Base-by-base conservation (phyloP, 2,329 filamentous ascomycete species). In the Thelonectria blattea region DNA sequence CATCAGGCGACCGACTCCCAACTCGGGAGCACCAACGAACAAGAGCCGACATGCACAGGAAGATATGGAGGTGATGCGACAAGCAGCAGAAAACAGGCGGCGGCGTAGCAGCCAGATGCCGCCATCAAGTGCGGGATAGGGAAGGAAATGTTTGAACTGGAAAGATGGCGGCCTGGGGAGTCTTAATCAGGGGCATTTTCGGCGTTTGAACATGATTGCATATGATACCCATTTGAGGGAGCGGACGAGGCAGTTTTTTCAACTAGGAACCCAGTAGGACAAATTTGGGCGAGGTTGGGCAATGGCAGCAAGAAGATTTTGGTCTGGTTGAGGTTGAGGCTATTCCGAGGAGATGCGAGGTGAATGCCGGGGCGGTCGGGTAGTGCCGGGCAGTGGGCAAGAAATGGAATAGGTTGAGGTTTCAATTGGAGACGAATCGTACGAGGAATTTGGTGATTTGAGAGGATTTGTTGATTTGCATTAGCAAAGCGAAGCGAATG, bases 61-160 rank as follows among this genome's bases (percentile, higher is more conserved):
- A 30, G 75, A 77, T 45, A 61, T 73, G 41, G 68, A 69, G 49
- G 72, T 75, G 15, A 73, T 78, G 71, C 69, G 68, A 42, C 72
- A 73, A 56, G 71, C 73, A 30, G 73, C 71, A 18, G 68, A 72
- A 11, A 74, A 68, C 48, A 71, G 73, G 56, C 70, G 58, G 61
- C 65, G 65, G 18, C 62, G 67, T 15, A 50, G 52, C 12, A 60
- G 65, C 41, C 69, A 67, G 39, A 65, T 76, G 27, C 74, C 75
- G 9, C 52, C 59, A 12, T 76, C 74, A 32, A 75, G 65, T 52
- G 64, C 9, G 61, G 69, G 22, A 37, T 18, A 55, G 27, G 18
- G 12, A 24, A 9, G 8, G 17, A 6, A 14, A 17, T 47, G 14
- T 27, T 14, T 30, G 14, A 15, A 30, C 3, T 39, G 20, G 34